Evolutionary conservation across 495 filamentous ascomycete genomes (phyloP), one percentile per base, ranked within the genome.

Genomic region (Penicillium coprophilum): DNA sequence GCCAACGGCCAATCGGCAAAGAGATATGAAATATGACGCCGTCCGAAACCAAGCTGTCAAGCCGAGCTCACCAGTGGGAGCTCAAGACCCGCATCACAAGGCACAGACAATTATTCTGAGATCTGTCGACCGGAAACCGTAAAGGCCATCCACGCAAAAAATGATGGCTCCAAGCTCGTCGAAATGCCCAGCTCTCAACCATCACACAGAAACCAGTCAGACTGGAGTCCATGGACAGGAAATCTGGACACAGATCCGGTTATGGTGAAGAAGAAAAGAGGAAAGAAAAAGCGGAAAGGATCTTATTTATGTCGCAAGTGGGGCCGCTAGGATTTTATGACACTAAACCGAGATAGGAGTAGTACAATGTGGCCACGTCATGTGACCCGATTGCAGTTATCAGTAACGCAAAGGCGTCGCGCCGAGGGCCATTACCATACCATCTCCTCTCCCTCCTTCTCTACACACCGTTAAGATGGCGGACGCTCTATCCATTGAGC

Each of bases 41-140:
- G 81, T 78, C 78, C 77, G 73, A 73, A 67, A 73, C 75, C 76
- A 72, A 73, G 72, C 43, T 55, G 63, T 80, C 81, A 76, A 82
- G 73, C 83, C 84, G 84, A 88, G 82, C 79, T 87, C 85, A 87
- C 76, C 73, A 76, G 69, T 77, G 83, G 86, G 86, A 92, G 81
- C 86, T 87, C 86, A 87, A 83, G 77, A 76, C 73, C 74, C 67
- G 62, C 67, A 57, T 57, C 65, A 69, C 55, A 64, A 61, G 62
- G 70, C 62, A 68, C 64, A 65, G 65, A 73, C 67, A 64, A 78
- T 94, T 82, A 67, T 68, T 96, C 86, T 95, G 66, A 87, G 85
- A 93, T 85, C 86, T 92, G 91, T 95, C 89, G 88, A 89, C 86
- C 80, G 87, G 91, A 90, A 80, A 91, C 87, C 60, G 54, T 87